Conservation (phyloP, 345 rosid genomes). For the Stellera chamaejasme region DNA sequence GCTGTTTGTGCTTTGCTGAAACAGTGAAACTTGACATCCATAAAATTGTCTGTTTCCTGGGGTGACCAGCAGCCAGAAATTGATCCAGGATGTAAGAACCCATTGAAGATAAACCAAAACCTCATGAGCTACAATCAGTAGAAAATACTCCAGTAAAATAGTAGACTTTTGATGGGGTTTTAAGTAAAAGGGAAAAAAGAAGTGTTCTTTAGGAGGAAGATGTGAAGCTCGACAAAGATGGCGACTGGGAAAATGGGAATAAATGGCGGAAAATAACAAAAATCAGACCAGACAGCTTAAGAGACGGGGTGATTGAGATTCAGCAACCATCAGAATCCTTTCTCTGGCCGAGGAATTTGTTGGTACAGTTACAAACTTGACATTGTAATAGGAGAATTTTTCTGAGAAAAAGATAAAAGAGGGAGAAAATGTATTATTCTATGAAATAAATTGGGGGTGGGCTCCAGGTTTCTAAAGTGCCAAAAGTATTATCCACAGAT, state of each 20-base stretch:
- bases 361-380: constrained; percentile 16
- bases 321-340: background rate
- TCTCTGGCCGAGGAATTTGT: constrained; percentile 18
- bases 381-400: background rate
- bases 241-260: background rate
- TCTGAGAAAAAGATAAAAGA: background rate
- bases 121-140: background rate
- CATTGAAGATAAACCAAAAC: too few species aligned
- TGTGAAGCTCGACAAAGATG: background rate
- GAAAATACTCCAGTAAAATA: background rate
- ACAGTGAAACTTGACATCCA: background rate
- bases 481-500: constrained; percentile 18
- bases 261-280: too few species aligned
- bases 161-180: background rate
- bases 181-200: too few species aligned
- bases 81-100: background rate
- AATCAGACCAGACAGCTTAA: constrained; percentile 4
- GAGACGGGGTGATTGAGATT: background rate
- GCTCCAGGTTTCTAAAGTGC: constrained; percentile 12
- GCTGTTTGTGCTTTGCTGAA: constrained; percentile 13
- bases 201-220: background rate
- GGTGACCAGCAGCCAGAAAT: background rate
- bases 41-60: background rate
- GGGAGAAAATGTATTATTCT: constrained; percentile 2
- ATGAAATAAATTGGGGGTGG: constrained; percentile 9